phyloP scores from a whole-genome alignment of 2,329 filamentous ascomycete species.

The Fusarium praegraminearum region DNA sequence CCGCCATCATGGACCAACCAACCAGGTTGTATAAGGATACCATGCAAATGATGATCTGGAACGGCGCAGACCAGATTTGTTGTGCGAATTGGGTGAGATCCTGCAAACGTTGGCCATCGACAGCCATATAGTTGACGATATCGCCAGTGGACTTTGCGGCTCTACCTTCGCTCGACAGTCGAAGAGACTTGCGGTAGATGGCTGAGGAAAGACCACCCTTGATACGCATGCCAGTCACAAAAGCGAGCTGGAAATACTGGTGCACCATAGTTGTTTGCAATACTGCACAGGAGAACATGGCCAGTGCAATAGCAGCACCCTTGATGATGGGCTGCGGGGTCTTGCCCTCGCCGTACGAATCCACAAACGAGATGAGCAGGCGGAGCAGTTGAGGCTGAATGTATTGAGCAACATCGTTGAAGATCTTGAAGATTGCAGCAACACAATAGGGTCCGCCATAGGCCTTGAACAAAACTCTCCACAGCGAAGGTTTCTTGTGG shows the following conservation, averaged over 20 bases:
- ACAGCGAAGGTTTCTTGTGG: slow-evolving; percentile 76
- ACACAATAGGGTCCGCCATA: slow-evolving; percentile 88
- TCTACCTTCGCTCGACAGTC: slow-evolving; percentile 91
- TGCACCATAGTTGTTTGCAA: slow-evolving; percentile 91
- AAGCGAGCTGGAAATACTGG: slow-evolving; percentile 96
- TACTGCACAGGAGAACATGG: slow-evolving; percentile 90
- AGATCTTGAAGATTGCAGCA: slow-evolving; percentile 87
- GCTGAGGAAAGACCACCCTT: slow-evolving; percentile 90
- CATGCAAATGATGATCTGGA: slow-evolving; percentile 97
- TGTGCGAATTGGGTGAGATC: slow-evolving; percentile 96
- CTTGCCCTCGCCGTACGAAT: slow-evolving; percentile 74
- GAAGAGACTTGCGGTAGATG: slow-evolving; percentile 92
- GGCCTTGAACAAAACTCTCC: slow-evolving; percentile 84
- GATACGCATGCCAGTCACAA: slow-evolving; percentile 96
- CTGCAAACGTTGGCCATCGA: slow-evolving; percentile 94
- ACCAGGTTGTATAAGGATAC: slow-evolving; percentile 94
- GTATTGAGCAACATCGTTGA: slow-evolving; percentile 88
- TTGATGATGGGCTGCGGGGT: slow-evolving; percentile 81
- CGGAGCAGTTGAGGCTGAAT: slow-evolving; percentile 91
- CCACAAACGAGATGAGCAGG: slow-evolving; percentile 84
- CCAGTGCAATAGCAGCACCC: slow-evolving; percentile 87
- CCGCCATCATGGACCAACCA: slow-evolving; percentile 94
- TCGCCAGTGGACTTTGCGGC: slow-evolving; percentile 92
- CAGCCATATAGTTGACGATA: slow-evolving; percentile 99
- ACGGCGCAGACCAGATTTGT: slow-evolving; percentile 95